These are phyloP conservation scores for Crithidia mellificae DNA, from an alignment of 208 protist species.

Conservation along the genomic window DNA sequence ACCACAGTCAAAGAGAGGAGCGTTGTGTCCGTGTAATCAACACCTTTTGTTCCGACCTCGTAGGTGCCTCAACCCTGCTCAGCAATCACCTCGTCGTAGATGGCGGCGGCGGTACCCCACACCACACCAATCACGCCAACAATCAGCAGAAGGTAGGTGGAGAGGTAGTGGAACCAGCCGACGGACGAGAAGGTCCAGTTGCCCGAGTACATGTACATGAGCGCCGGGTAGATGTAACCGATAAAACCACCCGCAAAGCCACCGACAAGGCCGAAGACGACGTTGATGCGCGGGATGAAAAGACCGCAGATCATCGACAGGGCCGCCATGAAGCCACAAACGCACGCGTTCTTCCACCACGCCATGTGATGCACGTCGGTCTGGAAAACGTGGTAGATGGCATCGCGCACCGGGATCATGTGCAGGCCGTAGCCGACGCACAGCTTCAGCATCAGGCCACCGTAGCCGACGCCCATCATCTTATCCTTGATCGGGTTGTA, in stretches of 20 bases:
- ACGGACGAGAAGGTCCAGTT: conserved; percentile 41
- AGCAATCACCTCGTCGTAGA: conserved; percentile 49
- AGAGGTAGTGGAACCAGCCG: conserved; percentile 40
- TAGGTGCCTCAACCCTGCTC: no score
- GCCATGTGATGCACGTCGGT: conserved; percentile 53
- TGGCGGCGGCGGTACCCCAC: conserved; percentile 61
- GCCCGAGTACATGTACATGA: conserved; percentile 68
- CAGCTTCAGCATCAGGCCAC: conserved; percentile 71
- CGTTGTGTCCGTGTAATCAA: no score
- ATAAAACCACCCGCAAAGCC: conserved; percentile 77
- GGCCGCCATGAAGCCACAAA: conserved; percentile 35
- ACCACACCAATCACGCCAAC: conserved; percentile 48
- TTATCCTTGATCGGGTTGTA: conserved; percentile 57
- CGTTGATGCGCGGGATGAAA: conserved; percentile 69
- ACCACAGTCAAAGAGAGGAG: no score
- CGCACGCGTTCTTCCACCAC: conserved; percentile 54
- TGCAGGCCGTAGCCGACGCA: conserved; percentile 70
- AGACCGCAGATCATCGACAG: conserved; percentile 57
- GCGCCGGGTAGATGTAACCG: conserved; percentile 71
- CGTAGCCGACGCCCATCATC: conserved; percentile 60
- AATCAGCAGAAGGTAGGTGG: conserved; percentile 57
- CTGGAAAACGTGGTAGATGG: conserved; percentile 54
- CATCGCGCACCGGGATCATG: conserved; percentile 61
- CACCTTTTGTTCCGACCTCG: no score
- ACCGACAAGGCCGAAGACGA: conserved; percentile 79